phyloP scores from a whole-genome alignment of 345 rosid species.

The Mangifera indica region DNA sequence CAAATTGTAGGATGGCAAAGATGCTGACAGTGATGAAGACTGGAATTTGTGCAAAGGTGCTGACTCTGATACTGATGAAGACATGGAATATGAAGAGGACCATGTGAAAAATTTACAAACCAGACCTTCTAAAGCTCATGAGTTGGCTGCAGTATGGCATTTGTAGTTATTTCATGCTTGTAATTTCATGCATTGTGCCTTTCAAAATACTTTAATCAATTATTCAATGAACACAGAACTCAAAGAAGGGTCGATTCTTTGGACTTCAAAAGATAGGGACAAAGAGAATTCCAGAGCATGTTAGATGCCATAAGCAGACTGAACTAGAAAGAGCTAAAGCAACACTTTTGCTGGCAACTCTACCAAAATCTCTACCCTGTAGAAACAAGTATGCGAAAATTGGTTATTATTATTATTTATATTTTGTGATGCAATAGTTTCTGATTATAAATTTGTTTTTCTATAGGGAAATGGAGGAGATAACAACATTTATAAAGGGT shows the following conservation, averaged over 20 bases:
- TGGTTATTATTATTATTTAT: not conserved
- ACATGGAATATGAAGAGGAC: conserved; percentile 54
- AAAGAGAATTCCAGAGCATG: conserved; percentile 85
- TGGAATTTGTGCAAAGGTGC: conserved; percentile 54
- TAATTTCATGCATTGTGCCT: conserved; percentile 19
- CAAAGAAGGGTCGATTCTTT: conserved; percentile 66
- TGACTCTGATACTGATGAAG: conserved; percentile 62
- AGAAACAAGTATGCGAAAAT: conserved; percentile 60
- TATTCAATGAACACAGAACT: conserved; percentile 50
- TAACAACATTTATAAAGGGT: conserved; percentile 71
- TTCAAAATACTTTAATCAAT: conserved; percentile 9
- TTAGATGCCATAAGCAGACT: conserved; percentile 78
- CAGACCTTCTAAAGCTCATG: conserved; percentile 37
- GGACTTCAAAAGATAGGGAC: conserved; percentile 84
- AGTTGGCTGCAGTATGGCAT: conserved; percentile 57
- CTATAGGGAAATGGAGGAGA: conserved; percentile 86
- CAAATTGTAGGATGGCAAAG: conserved; percentile 45
- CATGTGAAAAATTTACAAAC: conserved; percentile 32
- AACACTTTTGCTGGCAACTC: conserved; percentile 69
- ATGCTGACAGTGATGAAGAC: conserved; percentile 69
- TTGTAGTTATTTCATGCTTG: conserved; percentile 15
- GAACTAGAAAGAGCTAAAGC: conserved; percentile 90
- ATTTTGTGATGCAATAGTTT: not conserved
- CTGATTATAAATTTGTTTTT: conserved; percentile 7
- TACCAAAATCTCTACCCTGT: conserved; percentile 88